Conservation (phyloP, 2,329 filamentous ascomycete species). For the Aspergillus ruber region DNA sequence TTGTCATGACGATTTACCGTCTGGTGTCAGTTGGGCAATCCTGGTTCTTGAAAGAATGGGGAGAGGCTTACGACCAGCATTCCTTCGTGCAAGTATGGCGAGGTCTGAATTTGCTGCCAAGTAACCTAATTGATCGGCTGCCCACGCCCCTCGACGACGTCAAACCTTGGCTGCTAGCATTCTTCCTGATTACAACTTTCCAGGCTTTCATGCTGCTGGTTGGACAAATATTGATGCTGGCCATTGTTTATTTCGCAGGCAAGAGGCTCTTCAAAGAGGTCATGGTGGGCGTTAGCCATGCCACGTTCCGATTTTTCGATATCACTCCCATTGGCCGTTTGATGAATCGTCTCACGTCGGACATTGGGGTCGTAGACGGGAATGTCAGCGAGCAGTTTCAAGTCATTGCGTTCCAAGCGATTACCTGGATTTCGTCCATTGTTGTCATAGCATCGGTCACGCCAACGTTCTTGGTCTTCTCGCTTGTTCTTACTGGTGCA, state of each 20-base stretch:
- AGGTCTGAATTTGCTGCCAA: constrained; percentile 10
- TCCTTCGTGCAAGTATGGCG: background rate
- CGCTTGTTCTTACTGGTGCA: constrained; percentile 57
- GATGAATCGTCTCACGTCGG: constrained; percentile 87
- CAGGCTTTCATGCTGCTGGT: constrained; percentile 56
- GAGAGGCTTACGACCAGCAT: constrained; percentile 58
- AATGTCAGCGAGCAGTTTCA: constrained; percentile 72
- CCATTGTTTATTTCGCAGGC: constrained; percentile 74
- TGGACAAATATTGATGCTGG: constrained; percentile 61
- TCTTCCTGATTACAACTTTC: constrained; percentile 58
- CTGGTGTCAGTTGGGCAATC: constrained; percentile 59
- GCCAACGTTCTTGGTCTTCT: constrained; percentile 67
- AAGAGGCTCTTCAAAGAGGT: constrained; percentile 68
- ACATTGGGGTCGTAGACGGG: constrained; percentile 84
- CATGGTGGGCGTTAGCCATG: constrained; percentile 66
- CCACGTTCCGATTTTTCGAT: constrained; percentile 87
- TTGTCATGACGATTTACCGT: constrained; percentile 59
- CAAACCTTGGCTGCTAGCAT: constrained; percentile 65
- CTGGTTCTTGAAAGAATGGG: constrained; percentile 84
- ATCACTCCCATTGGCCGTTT: constrained; percentile 80
- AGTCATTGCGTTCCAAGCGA: constrained; percentile 60
- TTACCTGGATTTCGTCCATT: constrained; percentile 67
- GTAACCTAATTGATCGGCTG: constrained; percentile 40
- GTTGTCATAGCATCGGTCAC: constrained; percentile 74
- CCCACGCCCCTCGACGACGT: constrained; percentile 64